A percentile compares a stretch with the other conserved stretches of the same genome.
phyloP scores from a whole-genome alignment of 768 basidiomycete species.

The Butyriboletus loyo region DNA sequence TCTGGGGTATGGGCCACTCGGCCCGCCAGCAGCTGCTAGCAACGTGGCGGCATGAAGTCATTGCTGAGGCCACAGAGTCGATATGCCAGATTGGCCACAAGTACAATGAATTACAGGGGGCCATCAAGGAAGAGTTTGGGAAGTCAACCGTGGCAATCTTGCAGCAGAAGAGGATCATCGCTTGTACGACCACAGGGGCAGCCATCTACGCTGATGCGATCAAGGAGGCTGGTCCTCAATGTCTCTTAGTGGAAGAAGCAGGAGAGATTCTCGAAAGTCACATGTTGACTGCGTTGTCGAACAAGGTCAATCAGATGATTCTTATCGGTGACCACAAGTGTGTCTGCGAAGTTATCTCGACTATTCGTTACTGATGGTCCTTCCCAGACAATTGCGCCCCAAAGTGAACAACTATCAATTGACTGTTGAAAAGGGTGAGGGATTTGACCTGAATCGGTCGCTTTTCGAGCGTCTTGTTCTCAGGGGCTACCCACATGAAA shows the following conservation, averaged over 20 bases:
- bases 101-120: slow-evolving; percentile 38
- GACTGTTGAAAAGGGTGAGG: slow-evolving; percentile 67
- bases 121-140: slow-evolving; percentile 34
- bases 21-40: slow-evolving; percentile 28
- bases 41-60: slow-evolving; percentile 36
- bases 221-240: slow-evolving; percentile 37
- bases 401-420: slow-evolving; percentile 65
- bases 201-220: slow-evolving; percentile 47
- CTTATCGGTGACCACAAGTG: slow-evolving; percentile 74
- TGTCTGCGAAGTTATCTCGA: neutral
- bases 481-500: slow-evolving; percentile 57
- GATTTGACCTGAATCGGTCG: slow-evolving; percentile 62
- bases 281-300: slow-evolving; percentile 53
- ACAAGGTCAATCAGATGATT: slow-evolving; percentile 45
- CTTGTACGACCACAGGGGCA: slow-evolving; percentile 67
- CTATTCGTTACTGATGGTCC: neutral
- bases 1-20: slow-evolving; percentile 39
- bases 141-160: slow-evolving; percentile 35
- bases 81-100: slow-evolving; percentile 25
- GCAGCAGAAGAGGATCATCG: slow-evolving; percentile 52
- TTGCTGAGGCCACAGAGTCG: slow-evolving; percentile 29
- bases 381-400: slow-evolving; percentile 59
- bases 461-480: slow-evolving; percentile 50
- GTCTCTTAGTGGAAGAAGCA: slow-evolving; percentile 53
- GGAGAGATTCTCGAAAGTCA: slow-evolving; percentile 50